Percentiles rank a stretch among this genome's conserved stretches.
Evolutionary conservation across 2,329 filamentous ascomycete species (phyloP).

Genomic region (Fusarium chaquense): DNA sequence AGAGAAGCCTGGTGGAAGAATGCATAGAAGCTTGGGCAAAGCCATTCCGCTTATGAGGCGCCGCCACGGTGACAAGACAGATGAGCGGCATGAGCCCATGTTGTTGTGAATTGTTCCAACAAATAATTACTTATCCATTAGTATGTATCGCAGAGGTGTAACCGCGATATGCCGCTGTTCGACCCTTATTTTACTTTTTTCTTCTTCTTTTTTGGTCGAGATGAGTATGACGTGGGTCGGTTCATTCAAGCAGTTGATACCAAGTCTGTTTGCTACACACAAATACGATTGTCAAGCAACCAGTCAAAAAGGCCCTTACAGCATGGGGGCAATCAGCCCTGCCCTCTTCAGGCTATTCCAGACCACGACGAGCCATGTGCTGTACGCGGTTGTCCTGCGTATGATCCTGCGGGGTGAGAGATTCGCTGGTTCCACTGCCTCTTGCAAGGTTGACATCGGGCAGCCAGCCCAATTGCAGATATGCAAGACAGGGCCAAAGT

Average conservation of each 20-base stretch:
- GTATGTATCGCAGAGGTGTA: background rate
- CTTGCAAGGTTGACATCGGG: conserved; percentile 13
- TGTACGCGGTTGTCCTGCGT: conserved; percentile 32
- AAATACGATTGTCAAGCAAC: conserved; percentile 23
- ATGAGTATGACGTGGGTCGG: conserved; percentile 42
- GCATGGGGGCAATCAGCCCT: conserved; percentile 30
- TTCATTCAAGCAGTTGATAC: conserved; percentile 7
- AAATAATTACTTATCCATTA: conserved; percentile 19
- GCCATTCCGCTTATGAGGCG: conserved; percentile 26
- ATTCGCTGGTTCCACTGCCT: conserved; percentile 38
- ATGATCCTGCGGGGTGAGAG: conserved; percentile 38
- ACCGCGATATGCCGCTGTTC: conserved; percentile 32
- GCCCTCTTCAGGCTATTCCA: conserved; percentile 20
- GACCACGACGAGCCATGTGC: conserved; percentile 28
- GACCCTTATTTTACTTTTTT: background rate
- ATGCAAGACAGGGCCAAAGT: conserved; percentile 26
- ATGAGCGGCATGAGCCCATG: background rate
- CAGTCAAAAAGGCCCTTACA: conserved; percentile 12
- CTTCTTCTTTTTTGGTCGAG: conserved; percentile 15
- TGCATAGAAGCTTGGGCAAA: conserved; percentile 44
- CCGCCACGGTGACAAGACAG: conserved; percentile 33
- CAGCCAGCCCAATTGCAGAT: conserved; percentile 23
- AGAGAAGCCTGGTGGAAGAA: conserved; percentile 46
- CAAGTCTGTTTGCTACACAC: conserved; percentile 10
- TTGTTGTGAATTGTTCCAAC: conserved; percentile 14